Percentiles rank a stretch among this genome's conserved stretches.
These are phyloP conservation scores for Psidium friedrichsthalianum DNA, from an alignment of 345 rosid genomes.

Conservation along the genomic window DNA sequence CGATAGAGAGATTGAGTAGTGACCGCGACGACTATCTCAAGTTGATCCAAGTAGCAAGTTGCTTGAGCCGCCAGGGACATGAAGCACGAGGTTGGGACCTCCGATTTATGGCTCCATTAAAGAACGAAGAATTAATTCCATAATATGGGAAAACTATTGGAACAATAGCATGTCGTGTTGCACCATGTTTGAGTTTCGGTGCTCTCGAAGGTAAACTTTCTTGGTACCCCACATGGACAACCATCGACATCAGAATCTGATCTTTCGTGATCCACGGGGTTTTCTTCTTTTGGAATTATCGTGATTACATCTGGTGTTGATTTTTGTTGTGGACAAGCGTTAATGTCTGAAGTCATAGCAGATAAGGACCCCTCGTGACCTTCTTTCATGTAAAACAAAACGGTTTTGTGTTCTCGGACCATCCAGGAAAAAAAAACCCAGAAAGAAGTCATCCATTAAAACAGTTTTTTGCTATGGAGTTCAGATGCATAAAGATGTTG, in stretches of 20 bases:
- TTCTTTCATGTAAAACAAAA: background rate
- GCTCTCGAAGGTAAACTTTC: background rate
- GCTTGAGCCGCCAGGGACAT: background rate
- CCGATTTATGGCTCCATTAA: background rate
- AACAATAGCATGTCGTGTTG: background rate
- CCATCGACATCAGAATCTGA: background rate
- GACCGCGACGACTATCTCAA: background rate
- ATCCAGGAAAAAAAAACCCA: background rate
- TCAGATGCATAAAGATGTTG: background rate
- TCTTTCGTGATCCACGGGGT: background rate
- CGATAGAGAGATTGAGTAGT: background rate
- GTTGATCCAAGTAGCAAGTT: background rate
- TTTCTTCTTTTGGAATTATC: background rate
- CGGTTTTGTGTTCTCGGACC: background rate
- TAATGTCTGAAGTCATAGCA: background rate
- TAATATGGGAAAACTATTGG: background rate
- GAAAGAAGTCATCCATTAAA: background rate
- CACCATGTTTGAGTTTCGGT: background rate
- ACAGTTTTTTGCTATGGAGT: background rate
- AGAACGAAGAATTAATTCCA: background rate
- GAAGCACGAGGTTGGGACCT: background rate
- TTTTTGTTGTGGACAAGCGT: background rate
- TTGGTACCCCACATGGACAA: background rate
- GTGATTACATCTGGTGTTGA: background rate
- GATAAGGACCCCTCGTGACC: background rate